Percentiles rank a stretch among this genome's conserved stretches.
Evolutionary conservation across 257 asterid genomes (phyloP).

Genomic region (Solanum rostratum): DNA sequence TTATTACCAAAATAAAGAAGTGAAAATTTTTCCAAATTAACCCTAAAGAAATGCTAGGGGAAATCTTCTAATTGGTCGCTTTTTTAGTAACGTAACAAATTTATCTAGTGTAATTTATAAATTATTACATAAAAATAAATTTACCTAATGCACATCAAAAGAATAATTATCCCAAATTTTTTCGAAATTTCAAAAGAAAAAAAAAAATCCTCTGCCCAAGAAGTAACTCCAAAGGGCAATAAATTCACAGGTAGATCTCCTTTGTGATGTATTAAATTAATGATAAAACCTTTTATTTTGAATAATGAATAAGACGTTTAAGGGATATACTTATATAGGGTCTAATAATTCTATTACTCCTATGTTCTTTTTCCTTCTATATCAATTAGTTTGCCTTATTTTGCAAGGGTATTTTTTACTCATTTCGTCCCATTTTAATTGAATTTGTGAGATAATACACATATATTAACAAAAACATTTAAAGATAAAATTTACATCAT

Average conservation of each 20-base stretch:
- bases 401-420: not conserved
- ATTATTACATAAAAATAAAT: not conserved
- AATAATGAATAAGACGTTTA: not conserved
- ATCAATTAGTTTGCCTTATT: not conserved
- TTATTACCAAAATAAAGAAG: not conserved
- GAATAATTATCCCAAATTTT: no score
- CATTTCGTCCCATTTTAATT: no score
- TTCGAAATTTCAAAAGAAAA: no score
- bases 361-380: not conserved
- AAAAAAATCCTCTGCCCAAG: no score
- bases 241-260: no score
- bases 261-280: not conserved
- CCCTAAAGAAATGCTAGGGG: not conserved
- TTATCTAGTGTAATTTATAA: not conserved
- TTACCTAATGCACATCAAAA: not conserved
- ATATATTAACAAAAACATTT: no score
- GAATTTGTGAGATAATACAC: no score
- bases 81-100: no score
- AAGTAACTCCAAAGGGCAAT: no score
- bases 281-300: not conserved
- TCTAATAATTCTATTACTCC: not conserved
- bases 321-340: not conserved
- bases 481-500: no score
- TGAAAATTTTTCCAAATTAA: not conserved
- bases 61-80: not conserved